Base-by-base conservation (phyloP, 2,329 filamentous ascomycete species). In the Sporothrix curviconia region DNA sequence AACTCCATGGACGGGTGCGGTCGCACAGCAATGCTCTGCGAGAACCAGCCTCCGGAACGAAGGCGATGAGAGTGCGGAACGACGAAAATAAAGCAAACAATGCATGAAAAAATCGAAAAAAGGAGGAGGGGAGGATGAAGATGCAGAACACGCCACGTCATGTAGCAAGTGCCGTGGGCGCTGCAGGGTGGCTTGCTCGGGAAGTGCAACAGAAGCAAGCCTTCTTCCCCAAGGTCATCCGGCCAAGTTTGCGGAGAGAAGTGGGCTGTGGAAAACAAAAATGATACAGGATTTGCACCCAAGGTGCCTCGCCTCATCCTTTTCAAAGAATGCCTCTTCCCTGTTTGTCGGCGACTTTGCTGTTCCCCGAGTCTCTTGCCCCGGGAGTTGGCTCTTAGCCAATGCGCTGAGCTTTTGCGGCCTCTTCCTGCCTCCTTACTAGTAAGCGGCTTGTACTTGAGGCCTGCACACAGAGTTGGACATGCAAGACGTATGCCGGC, bases 11-110 rank as follows among this genome's bases (percentile, higher is more conserved):
- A 22, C 28, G n/a, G 52, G 28, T 46, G 40, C 17, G 28, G 40
- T 46, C 30, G n/a, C 30, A 55, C 52, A 36, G 39, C 39, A 51
- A 42, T 43, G 39, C 39, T 28, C 51, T 28, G 39, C 51, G 39
- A 43, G 32, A 54, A 43, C 51, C n/a, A 54, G 39, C 28, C n/a
- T 8, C 19, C 28, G 51, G 51, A n/a, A n/a, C 28, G 14, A 54
- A 24, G 39, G 19, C 17, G 25, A 42, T 1, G 9, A 15, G 11
- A 53, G 12, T 14, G 9, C 24, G 42, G 22, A 24, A 37, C 11
- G 9, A 40, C 22, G 17, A 25, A 51, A 22, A 30, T 28, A 34
- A 51, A 22, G 22, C 24, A 34, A 28, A 19, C 37, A 28, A 37
- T 37, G 22, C 14, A 50, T 19, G 12, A 25, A 19, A 15, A 25